phyloP scores from a whole-genome alignment of 805 yeast genomes.

The Starmerella cellae region DNA sequence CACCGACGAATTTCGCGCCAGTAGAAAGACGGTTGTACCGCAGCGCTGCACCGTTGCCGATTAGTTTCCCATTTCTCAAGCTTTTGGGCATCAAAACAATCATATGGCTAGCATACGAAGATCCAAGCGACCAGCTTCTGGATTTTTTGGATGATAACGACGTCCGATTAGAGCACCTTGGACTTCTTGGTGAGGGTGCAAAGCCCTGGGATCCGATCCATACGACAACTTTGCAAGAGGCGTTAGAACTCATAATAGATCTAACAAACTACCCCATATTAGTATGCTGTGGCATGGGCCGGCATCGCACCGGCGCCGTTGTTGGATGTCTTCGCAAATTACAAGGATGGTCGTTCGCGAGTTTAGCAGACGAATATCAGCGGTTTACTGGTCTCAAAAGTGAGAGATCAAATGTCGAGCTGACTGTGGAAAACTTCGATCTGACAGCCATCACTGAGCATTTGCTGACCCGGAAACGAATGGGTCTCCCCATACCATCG shows the following conservation, averaged over 20 bases:
- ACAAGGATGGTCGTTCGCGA: constrained; percentile 97
- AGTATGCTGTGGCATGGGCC: constrained; percentile 96
- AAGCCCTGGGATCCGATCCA: constrained; percentile 96
- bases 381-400: constrained; percentile 88
- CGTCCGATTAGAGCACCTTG: constrained; percentile 70
- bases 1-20: constrained; percentile 91
- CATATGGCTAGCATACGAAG: constrained; percentile 91
- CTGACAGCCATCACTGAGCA: constrained; percentile 28
- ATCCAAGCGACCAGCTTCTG: constrained; percentile 77
- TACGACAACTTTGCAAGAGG: constrained; percentile 65
- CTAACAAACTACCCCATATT: constrained; percentile 68
- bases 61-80: constrained; percentile 73
- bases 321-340: constrained; percentile 83
- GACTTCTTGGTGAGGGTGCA: constrained; percentile 64
- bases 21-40: constrained; percentile 79
- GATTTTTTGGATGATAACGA: constrained; percentile 64
- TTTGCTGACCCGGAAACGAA: neutral
- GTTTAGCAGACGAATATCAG: constrained; percentile 85
- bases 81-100: constrained; percentile 65
- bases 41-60: constrained; percentile 89
- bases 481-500: constrained; percentile 11
- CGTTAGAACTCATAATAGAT: constrained; percentile 62
- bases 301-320: constrained; percentile 94
- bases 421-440: constrained; percentile 66
- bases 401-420: constrained; percentile 81